Percentiles rank a stretch among this genome's conserved stretches.
phyloP scores from a whole-genome alignment of 148 eudicot genomes.

The Silene conica region DNA sequence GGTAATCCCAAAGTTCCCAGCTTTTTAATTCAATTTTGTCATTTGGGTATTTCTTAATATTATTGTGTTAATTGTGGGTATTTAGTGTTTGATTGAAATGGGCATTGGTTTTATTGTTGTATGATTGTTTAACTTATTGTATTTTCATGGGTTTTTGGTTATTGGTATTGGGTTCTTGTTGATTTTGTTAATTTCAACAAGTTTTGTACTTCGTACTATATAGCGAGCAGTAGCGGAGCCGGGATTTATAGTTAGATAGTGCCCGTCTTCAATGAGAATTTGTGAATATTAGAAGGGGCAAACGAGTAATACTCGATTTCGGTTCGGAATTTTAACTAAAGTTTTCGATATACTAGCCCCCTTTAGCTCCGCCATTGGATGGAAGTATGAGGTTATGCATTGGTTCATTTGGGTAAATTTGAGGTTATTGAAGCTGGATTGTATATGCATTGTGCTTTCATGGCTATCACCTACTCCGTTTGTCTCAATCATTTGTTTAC shows the following conservation, averaged over 20 bases:
- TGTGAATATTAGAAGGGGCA: no score
- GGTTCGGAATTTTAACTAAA: no score
- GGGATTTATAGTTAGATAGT: no score
- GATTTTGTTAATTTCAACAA: not conserved
- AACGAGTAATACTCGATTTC: no score
- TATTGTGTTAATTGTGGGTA: no score
- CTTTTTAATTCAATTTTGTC: not conserved
- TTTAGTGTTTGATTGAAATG: not conserved
- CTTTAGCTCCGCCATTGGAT: no score
- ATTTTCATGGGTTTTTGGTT: not conserved
- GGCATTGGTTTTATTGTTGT: not conserved
- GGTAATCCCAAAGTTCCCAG: slow-evolving; percentile 12
- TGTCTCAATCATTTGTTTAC: not conserved
- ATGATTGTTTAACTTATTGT: not conserved
- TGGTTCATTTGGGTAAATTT: not conserved
- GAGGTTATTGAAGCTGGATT: not conserved
- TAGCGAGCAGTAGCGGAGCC: no score
- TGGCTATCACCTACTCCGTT: not conserved
- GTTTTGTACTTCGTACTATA: no score
- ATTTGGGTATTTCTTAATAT: not conserved
- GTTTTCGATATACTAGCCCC: no score
- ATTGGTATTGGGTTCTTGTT: not conserved
- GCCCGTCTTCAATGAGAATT: no score
- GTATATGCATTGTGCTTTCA: no score
- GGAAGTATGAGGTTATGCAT: no score